phyloP scores from a whole-genome alignment of 352 stramenopile species.

The Phytophthora aleatoria region DNA sequence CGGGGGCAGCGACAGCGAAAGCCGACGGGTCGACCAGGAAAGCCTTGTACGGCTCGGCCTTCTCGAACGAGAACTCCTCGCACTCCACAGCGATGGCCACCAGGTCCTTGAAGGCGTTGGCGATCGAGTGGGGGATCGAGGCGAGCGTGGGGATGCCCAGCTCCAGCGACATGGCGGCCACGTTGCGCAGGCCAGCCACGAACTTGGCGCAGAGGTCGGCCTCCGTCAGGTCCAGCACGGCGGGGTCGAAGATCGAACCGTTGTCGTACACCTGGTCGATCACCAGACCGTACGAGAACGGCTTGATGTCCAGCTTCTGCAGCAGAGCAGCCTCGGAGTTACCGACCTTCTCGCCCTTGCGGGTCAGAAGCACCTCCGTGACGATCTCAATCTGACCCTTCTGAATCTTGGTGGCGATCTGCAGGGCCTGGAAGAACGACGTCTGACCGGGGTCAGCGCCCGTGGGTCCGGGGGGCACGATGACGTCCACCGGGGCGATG shows the following conservation, averaged over 20 bases:
- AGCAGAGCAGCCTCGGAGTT: constrained; percentile 98
- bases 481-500: constrained; percentile 95
- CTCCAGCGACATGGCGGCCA: constrained; percentile 96
- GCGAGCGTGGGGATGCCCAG: constrained; percentile 97
- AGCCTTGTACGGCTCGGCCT: constrained; percentile 97
- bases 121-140: constrained; percentile 98
- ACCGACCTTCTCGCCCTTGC: constrained; percentile 96
- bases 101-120: constrained; percentile 98
- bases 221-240: constrained; percentile 98
- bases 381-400: constrained; percentile 99
- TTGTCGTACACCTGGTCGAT: constrained; percentile 98
- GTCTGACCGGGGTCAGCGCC: constrained; percentile 99
- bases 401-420: constrained; percentile 99
- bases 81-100: constrained; percentile 96
- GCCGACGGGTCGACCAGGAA: constrained; percentile 95
- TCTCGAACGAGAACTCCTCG: constrained; percentile 97
- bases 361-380: constrained; percentile 95
- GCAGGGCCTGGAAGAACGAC: constrained; percentile 99
- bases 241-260: constrained; percentile 98
- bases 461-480: constrained; percentile 97
- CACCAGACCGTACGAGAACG: constrained; percentile 99
- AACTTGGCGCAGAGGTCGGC: constrained; percentile 97
- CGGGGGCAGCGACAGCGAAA: constrained; percentile 90
- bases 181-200: constrained; percentile 90
- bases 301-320: constrained; percentile 99